A percentile compares a stretch with the other conserved stretches of the same genome.
phyloP scores from a whole-genome alignment of 2,329 filamentous ascomycete species.

The Alternaria arbusti region DNA sequence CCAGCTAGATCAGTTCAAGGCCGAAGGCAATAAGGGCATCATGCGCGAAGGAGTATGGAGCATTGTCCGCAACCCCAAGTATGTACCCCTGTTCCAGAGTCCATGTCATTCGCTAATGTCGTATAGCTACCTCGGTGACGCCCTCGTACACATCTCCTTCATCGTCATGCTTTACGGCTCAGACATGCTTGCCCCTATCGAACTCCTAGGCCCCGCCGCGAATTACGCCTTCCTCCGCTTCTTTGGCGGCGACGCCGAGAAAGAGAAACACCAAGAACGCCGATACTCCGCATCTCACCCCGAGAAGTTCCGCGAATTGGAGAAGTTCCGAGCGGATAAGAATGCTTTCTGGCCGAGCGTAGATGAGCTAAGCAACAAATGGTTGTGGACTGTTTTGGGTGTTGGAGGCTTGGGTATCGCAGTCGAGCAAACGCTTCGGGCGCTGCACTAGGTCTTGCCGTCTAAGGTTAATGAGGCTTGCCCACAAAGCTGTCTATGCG shows the following conservation, averaged over 20 bases:
- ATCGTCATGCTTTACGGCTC: slow-evolving; percentile 63
- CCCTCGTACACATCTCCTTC: slow-evolving; percentile 65
- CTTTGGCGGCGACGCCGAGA: slow-evolving; percentile 63
- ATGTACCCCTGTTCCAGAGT: slow-evolving; percentile 32
- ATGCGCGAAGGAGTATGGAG: slow-evolving; percentile 67
- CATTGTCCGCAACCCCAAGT: slow-evolving; percentile 68
- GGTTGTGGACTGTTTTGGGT: slow-evolving; percentile 61
- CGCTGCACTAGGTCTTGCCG: slow-evolving; percentile 30
- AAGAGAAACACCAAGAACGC: slow-evolving; percentile 59
- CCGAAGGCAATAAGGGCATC: slow-evolving; percentile 50
- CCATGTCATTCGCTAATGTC: background rate
- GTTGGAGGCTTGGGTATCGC: slow-evolving; percentile 58
- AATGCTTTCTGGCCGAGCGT: slow-evolving; percentile 66
- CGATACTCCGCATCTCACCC: slow-evolving; percentile 60
- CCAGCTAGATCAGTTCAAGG: slow-evolving; percentile 61
- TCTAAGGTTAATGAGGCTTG: background rate
- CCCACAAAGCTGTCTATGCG: background rate
- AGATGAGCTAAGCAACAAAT: slow-evolving; percentile 60
- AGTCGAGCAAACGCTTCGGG: slow-evolving; percentile 53
- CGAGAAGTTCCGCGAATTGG: slow-evolving; percentile 61
- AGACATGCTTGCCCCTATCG: slow-evolving; percentile 61
- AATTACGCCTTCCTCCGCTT: slow-evolving; percentile 66
- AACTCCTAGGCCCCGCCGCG: slow-evolving; percentile 61
- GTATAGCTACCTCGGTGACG: slow-evolving; percentile 66
- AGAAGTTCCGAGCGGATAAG: slow-evolving; percentile 60